Conservation (phyloP, 371 early-diverging fungal species). For the Conidiobolus incongruus region DNA sequence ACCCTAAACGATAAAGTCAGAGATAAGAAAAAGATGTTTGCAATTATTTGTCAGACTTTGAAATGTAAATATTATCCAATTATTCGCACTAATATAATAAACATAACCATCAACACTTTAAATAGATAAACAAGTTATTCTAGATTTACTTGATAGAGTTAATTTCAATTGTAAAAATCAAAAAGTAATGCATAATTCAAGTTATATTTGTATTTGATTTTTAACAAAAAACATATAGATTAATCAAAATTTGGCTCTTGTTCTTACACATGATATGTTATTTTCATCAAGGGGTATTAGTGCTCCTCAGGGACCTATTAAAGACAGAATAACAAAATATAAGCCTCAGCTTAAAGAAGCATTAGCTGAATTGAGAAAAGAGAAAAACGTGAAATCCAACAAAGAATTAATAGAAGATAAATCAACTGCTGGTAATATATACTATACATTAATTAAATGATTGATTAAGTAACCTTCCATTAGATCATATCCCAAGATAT, state of each 20-base stretch:
- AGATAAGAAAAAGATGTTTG: conserved; percentile 1
- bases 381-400: conserved; percentile 27
- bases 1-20: not conserved
- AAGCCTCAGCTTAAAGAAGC: conserved; percentile 44
- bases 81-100: too few species aligned
- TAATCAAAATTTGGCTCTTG: conserved; percentile 16
- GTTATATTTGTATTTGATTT: too few species aligned
- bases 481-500: conserved; percentile 39
- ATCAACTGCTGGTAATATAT: conserved; percentile 5
- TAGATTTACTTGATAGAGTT: too few species aligned
- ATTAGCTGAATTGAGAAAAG: conserved; percentile 46
- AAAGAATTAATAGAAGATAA: conserved; percentile 42
- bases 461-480: not conserved
- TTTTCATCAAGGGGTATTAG: conserved; percentile 52
- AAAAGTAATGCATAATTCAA: too few species aligned
- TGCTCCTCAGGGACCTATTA: conserved; percentile 31
- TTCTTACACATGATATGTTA: conserved; percentile 64
- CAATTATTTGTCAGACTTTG: conserved; percentile 2
- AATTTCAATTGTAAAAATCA: too few species aligned
- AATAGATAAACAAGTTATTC: too few species aligned
- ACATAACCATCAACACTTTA: too few species aligned
- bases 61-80: not conserved
- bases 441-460: conserved; percentile 4
- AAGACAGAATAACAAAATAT: conserved; percentile 7
- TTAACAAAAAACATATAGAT: too few species aligned